These are phyloP conservation scores for Sugiyamaella japonica DNA, from an alignment of 1,139 yeast genomes.

Conservation along the genomic window DNA sequence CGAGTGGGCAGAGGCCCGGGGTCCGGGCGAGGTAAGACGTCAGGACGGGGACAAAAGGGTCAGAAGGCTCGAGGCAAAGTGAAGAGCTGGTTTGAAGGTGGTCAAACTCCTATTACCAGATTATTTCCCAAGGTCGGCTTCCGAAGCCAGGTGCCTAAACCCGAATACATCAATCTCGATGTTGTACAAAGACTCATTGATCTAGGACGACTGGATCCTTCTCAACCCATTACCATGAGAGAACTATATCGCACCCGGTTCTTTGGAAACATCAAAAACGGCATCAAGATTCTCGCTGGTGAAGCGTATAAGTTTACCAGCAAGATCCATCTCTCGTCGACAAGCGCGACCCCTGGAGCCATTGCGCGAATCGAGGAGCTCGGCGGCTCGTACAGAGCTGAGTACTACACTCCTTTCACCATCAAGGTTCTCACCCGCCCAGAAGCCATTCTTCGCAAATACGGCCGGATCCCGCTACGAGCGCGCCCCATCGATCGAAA, in stretches of 20 bases:
- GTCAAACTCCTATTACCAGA: slow-evolving; percentile 92
- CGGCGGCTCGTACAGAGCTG: slow-evolving; percentile 74
- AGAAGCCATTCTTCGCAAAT: slow-evolving; percentile 60
- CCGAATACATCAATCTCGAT: slow-evolving; percentile 52
- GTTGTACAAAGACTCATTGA: slow-evolving; percentile 53
- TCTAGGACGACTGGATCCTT: slow-evolving; percentile 47
- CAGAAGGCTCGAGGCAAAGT: slow-evolving; percentile 94
- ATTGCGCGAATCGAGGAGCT: slow-evolving; percentile 67
- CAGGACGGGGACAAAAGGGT: slow-evolving; percentile 99
- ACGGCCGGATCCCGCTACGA: slow-evolving; percentile 77
- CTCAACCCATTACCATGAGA: slow-evolving; percentile 71
- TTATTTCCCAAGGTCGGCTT: slow-evolving; percentile 91
- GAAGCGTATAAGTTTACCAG: slow-evolving; percentile 59
- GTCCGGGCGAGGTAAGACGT: slow-evolving; percentile 82
- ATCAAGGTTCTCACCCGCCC: slow-evolving; percentile 79
- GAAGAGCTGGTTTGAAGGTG: slow-evolving; percentile 97
- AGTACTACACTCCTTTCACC: slow-evolving; percentile 64
- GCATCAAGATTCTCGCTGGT: slow-evolving; percentile 76
- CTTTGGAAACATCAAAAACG: slow-evolving; percentile 66
- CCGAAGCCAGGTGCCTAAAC: slow-evolving; percentile 43
- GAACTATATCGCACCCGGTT: slow-evolving; percentile 67
- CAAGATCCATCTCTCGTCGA: slow-evolving; percentile 68
- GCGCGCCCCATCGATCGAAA: slow-evolving; percentile 86
- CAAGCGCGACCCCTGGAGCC: slow-evolving; percentile 75
- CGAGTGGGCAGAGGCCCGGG: slow-evolving; percentile 98